These are phyloP conservation scores for Metschnikowia matae DNA, from an alignment of 805 yeast species.

Conservation along the genomic window DNA sequence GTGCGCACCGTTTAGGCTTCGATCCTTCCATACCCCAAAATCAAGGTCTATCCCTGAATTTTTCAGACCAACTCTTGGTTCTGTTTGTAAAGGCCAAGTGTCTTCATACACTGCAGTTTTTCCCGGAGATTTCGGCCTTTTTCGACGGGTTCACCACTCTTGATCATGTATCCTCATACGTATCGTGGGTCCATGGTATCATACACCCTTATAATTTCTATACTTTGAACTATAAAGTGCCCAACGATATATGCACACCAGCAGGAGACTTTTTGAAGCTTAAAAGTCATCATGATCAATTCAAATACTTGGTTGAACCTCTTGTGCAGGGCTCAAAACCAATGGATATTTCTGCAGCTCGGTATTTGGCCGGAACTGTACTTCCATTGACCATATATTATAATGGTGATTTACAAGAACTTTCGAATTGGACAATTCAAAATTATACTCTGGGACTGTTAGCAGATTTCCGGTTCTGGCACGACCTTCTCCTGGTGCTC, in stretches of 20 bases:
- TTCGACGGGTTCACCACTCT: conserved; percentile 15
- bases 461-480: conserved; percentile 13
- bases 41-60: no score
- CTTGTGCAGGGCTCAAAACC: conserved; percentile 11
- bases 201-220: conserved; percentile 28
- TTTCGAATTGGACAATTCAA: conserved; percentile 24
- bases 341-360: conserved; percentile 16
- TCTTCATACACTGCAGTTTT: conserved; percentile 11
- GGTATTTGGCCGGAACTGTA: conserved; percentile 18
- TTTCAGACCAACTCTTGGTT: background rate
- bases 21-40: background rate
- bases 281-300: conserved; percentile 14
- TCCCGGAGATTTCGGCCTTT: conserved; percentile 14
- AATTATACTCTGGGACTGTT: background rate
- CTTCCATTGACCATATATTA: conserved; percentile 25
- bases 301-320: conserved; percentile 24
- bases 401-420: conserved; percentile 21
- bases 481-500: conserved; percentile 9
- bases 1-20: background rate
- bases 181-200: conserved; percentile 27
- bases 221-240: conserved; percentile 24
- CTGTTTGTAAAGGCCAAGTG: conserved; percentile 15
- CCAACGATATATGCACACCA: conserved; percentile 4
- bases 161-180: conserved; percentile 16
- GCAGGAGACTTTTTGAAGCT: conserved; percentile 14